Conservation (phyloP, 2,329 filamentous ascomycete genomes). For the Penicillium crustosum region DNA sequence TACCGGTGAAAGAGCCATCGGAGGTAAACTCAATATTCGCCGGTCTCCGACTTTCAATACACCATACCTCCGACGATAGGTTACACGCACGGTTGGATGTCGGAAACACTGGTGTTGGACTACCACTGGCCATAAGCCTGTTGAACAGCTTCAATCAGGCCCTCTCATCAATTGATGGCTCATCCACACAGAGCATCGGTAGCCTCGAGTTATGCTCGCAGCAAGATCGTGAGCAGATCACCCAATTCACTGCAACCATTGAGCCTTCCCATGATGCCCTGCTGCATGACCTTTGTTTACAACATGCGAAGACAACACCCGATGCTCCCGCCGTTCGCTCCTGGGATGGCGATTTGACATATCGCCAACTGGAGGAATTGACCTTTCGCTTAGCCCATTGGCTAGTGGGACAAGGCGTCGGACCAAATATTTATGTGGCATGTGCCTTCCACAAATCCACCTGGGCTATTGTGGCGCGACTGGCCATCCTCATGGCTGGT, state of each 20-base stretch:
- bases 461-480: slow-evolving; percentile 23
- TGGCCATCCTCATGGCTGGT: slow-evolving; percentile 22
- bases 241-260: slow-evolving; percentile 11
- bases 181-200: slow-evolving; percentile 5
- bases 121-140: slow-evolving; percentile 16
- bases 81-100: slow-evolving; percentile 10
- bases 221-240: slow-evolving; percentile 13
- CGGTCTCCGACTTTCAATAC: slow-evolving; percentile 10
- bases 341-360: slow-evolving; percentile 23
- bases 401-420: slow-evolving; percentile 17
- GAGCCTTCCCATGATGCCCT: slow-evolving; percentile 10
- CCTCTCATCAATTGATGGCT: slow-evolving; percentile 6
- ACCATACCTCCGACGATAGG: slow-evolving; percentile 6
- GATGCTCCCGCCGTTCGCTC: slow-evolving; percentile 19
- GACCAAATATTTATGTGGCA: slow-evolving; percentile 16
- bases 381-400: slow-evolving; percentile 15
- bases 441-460: slow-evolving; percentile 24
- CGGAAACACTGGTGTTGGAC: slow-evolving; percentile 2
- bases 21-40: neutral
- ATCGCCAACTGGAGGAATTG: slow-evolving; percentile 13
- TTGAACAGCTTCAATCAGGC: slow-evolving; percentile 15
- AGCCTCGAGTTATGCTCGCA: slow-evolving; percentile 15
- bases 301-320: slow-evolving; percentile 12
- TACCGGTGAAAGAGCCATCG: neutral
- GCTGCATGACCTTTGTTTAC: slow-evolving; percentile 20